phyloP scores from a whole-genome alignment of 306 rosid genomes.

The Rubus idaeus region DNA sequence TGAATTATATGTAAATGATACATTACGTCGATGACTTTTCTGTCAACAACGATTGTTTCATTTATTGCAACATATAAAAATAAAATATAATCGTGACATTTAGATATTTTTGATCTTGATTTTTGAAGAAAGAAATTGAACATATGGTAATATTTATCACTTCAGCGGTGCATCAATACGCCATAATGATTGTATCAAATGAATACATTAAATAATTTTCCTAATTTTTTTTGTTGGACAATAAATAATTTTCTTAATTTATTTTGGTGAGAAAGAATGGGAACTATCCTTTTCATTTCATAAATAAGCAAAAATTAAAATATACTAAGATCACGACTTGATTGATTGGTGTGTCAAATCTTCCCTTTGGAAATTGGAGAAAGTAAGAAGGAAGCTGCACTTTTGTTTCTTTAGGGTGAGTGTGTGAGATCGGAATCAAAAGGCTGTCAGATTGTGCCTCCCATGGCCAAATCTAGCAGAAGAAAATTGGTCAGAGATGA shows the following conservation, averaged over 20 bases:
- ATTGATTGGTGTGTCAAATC: slow-evolving; percentile 1
- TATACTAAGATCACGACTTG: neutral
- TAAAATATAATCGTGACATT: neutral
- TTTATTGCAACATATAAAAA: too few species aligned
- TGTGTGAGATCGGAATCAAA: neutral
- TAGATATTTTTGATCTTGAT: too few species aligned
- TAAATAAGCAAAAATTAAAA: neutral
- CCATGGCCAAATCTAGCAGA: slow-evolving; percentile 13
- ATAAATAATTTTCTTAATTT: neutral
- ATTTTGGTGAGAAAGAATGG: neutral
- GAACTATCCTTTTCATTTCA: neutral
- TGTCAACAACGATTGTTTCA: neutral
- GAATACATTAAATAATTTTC: neutral
- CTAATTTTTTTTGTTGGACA: neutral
- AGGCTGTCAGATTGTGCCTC: slow-evolving; percentile 8
- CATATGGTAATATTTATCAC: neutral
- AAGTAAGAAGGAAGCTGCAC: slow-evolving; percentile 1
- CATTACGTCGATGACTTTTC: neutral
- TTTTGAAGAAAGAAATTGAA: too few species aligned
- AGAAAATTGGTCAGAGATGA: neutral
- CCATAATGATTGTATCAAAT: neutral
- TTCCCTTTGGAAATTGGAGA: neutral
- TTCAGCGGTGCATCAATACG: neutral
- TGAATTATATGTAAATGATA: neutral
- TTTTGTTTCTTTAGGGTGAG: neutral